phyloP scores from a whole-genome alignment of 495 filamentous ascomycete species.

The Talaromyces nanjingensis region DNA sequence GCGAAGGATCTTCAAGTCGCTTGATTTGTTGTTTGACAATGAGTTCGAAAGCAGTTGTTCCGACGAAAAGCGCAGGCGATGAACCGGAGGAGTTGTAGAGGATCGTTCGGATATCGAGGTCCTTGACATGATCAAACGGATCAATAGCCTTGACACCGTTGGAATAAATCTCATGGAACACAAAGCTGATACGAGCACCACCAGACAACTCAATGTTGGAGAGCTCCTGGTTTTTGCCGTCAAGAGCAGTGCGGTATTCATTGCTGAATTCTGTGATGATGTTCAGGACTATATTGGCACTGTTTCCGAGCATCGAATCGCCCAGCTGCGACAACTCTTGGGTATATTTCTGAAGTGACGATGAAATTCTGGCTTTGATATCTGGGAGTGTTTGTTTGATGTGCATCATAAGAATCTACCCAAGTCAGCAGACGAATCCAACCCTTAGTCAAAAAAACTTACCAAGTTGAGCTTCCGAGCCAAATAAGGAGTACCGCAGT shows the following conservation, averaged over 20 bases:
- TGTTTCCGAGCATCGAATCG: conserved; percentile 94
- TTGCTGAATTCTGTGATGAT: conserved; percentile 99
- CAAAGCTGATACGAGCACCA: conserved; percentile 97
- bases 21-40: conserved; percentile 99
- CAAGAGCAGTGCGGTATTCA: conserved; percentile 91
- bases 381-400: conserved; percentile 99
- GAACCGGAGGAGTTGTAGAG: conserved; percentile 98
- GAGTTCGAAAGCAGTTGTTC: conserved; percentile 93
- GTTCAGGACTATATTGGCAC: conserved; percentile 90
- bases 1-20: conserved; percentile 88
- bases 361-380: conserved; percentile 91
- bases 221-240: conserved; percentile 92
- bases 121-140: conserved; percentile 95
- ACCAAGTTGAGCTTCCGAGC: conserved; percentile 93
- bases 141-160: conserved; percentile 98
- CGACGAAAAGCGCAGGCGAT: conserved; percentile 94
- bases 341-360: conserved; percentile 86
- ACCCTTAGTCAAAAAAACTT: conserved; percentile 15
- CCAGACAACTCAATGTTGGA: conserved; percentile 92
- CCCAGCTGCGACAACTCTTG: conserved; percentile 76
- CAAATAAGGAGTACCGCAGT: conserved; percentile 96
- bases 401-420: conserved; percentile 97
- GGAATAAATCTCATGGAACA: conserved; percentile 96
- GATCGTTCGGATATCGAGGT: conserved; percentile 93
- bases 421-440: not conserved